Evolutionary conservation across 202 grass and related monocot genomes (phyloP).

Genomic region (Dendrocalamus latiflorus): DNA sequence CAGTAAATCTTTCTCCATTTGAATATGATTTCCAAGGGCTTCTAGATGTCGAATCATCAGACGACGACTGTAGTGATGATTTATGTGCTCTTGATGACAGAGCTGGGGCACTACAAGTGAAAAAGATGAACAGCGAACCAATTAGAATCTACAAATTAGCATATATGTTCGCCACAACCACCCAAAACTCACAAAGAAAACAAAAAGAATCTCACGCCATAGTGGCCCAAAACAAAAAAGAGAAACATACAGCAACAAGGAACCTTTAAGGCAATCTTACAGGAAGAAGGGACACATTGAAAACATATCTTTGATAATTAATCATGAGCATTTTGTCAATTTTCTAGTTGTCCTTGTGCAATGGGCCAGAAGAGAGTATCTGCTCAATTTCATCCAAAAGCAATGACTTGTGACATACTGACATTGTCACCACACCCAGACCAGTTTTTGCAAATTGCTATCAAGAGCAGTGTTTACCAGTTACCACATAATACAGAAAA

Average conservation of each 20-base stretch:
- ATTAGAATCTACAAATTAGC: constrained; percentile 1
- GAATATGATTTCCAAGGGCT: constrained; percentile 83
- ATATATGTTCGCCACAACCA: background rate
- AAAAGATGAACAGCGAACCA: constrained; percentile 6
- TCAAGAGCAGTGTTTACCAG: background rate
- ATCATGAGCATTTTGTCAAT: background rate
- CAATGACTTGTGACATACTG: background rate
- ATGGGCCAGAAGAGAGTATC: background rate
- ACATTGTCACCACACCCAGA: background rate
- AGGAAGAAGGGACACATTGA: background rate
- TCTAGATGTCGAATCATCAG: constrained; percentile 53
- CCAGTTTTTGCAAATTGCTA: background rate
- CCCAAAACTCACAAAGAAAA: background rate
- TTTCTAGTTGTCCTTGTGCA: background rate
- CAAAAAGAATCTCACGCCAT: background rate
- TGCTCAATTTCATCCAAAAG: background rate
- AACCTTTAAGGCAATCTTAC: background rate
- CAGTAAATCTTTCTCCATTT: constrained; percentile 55
- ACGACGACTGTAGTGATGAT: constrained; percentile 50
- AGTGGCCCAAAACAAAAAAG: background rate
- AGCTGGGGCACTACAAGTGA: constrained; percentile 69
- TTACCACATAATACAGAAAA: background rate
- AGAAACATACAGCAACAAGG: background rate
- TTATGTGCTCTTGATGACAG: constrained; percentile 78
- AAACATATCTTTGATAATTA: background rate